Conservation (phyloP, 2,329 filamentous ascomycete genomes). For the Hypocrella siamensis region DNA sequence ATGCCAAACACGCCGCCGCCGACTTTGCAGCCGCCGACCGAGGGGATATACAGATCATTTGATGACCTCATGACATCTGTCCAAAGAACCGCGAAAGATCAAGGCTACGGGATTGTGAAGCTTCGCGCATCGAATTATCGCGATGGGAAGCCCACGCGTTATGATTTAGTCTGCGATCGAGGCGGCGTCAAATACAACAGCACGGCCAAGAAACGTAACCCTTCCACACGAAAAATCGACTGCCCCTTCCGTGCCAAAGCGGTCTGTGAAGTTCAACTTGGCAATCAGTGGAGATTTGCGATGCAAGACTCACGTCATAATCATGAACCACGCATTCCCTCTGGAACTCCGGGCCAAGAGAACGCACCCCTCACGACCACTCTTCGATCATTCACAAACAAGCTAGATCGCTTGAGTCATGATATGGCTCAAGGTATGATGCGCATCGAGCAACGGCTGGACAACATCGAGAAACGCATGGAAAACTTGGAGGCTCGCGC, state of each 20-base stretch:
- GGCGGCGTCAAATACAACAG: constrained; percentile 50
- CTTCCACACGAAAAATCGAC: constrained; percentile 47
- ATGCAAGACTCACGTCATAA: constrained; percentile 46
- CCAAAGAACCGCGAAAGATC: constrained; percentile 44
- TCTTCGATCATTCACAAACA: constrained; percentile 41
- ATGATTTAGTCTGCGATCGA: constrained; percentile 47
- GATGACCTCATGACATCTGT: constrained; percentile 42
- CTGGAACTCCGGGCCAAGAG: constrained; percentile 38
- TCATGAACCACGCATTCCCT: constrained; percentile 41
- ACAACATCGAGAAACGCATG: constrained; percentile 38
- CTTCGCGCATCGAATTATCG: constrained; percentile 47
- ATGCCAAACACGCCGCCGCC: constrained; percentile 33
- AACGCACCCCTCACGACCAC: constrained; percentile 41
- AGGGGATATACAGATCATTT: constrained; percentile 43
- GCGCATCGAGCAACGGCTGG: constrained; percentile 32
- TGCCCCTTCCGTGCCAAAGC: constrained; percentile 49
- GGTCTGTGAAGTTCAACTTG: constrained; percentile 45
- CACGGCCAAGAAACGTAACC: constrained; percentile 49
- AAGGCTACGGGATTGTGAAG: constrained; percentile 48
- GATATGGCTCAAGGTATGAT: constrained; percentile 37
- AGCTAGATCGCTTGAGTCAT: constrained; percentile 42
- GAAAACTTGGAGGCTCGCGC: constrained; percentile 33
- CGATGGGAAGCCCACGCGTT: constrained; percentile 45
- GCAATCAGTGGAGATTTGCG: constrained; percentile 48
- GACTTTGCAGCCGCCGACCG: constrained; percentile 37